Conservation (phyloP, 352 stramenopile genomes). For the Pythium phragmitis region DNA sequence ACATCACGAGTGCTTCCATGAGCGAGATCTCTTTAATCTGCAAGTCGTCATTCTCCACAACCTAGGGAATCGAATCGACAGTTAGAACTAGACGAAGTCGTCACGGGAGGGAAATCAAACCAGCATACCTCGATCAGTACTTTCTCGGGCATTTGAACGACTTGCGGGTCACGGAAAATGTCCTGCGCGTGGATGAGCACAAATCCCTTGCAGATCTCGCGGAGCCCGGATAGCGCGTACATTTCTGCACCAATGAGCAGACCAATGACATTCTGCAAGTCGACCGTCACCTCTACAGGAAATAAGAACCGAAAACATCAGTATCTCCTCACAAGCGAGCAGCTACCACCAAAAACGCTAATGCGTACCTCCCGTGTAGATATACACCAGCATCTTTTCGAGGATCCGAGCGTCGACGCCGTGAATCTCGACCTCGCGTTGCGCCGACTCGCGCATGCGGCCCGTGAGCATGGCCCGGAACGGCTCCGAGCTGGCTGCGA, state of each 20-base stretch:
- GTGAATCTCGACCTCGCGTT: constrained; percentile 72
- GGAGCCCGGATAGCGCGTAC: constrained; percentile 77
- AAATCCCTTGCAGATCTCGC: constrained; percentile 82
- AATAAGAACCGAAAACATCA: background rate
- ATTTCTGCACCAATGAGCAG: constrained; percentile 80
- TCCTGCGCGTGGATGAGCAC: constrained; percentile 80
- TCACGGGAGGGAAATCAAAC: background rate
- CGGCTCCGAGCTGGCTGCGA: constrained; percentile 77
- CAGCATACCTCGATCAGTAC: constrained; percentile 62
- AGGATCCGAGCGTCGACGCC: constrained; percentile 60
- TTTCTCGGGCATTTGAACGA: constrained; percentile 81
- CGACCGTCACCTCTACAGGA: constrained; percentile 59
- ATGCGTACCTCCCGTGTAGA: constrained; percentile 71
- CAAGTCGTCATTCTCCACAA: constrained; percentile 79
- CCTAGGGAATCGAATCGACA: constrained; percentile 22
- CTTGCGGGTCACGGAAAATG: constrained; percentile 72
- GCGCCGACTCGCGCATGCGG: constrained; percentile 67
- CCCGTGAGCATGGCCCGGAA: constrained; percentile 86
- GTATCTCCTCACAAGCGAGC: background rate
- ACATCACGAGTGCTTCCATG: constrained; percentile 78
- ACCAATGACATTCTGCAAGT: constrained; percentile 69
- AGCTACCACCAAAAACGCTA: background rate
- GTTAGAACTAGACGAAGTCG: background rate
- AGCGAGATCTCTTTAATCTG: constrained; percentile 81
- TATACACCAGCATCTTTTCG: constrained; percentile 83